phyloP scores from a whole-genome alignment of 176 grass and related monocot species.

The Canna indica region DNA sequence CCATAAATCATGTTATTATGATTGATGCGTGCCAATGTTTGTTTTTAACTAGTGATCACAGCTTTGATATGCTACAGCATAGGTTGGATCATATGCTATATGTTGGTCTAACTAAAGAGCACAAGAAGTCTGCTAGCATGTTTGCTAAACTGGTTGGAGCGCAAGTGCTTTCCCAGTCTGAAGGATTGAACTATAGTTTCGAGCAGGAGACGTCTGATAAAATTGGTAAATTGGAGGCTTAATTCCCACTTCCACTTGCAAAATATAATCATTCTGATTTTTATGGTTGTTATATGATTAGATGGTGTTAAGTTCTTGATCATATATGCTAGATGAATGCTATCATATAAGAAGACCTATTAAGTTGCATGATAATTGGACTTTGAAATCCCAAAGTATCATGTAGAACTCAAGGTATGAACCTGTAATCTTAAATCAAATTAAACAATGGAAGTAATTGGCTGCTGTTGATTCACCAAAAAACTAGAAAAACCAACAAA shows the following conservation, averaged over 20 bases:
- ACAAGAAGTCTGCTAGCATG: constrained; percentile 83
- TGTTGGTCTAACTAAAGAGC: constrained; percentile 79
- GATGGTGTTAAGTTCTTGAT: constrained; percentile 3
- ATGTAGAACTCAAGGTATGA: no score
- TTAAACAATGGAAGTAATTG: background rate
- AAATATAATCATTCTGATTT: background rate
- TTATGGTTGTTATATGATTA: background rate
- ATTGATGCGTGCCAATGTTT: background rate
- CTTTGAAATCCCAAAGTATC: background rate
- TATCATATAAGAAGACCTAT: background rate
- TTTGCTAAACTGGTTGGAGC: constrained; percentile 95
- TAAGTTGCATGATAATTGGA: background rate
- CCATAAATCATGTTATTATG: background rate
- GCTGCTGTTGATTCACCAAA: no score
- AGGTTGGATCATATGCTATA: constrained; percentile 91
- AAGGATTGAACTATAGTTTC: constrained; percentile 42
- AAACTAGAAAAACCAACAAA: background rate
- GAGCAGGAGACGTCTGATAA: constrained; percentile 24
- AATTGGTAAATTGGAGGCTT: constrained; percentile 38
- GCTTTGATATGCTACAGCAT: constrained; percentile 36
- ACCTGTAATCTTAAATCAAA: background rate
- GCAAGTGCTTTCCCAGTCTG: constrained; percentile 77
- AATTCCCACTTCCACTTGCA: background rate
- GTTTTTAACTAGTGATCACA: constrained; percentile 3
- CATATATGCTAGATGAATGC: background rate